A percentile compares a stretch with the other conserved stretches of the same genome.
phyloP scores from a whole-genome alignment of 805 yeast species.

The Trichomonascus vanleenenianus region DNA sequence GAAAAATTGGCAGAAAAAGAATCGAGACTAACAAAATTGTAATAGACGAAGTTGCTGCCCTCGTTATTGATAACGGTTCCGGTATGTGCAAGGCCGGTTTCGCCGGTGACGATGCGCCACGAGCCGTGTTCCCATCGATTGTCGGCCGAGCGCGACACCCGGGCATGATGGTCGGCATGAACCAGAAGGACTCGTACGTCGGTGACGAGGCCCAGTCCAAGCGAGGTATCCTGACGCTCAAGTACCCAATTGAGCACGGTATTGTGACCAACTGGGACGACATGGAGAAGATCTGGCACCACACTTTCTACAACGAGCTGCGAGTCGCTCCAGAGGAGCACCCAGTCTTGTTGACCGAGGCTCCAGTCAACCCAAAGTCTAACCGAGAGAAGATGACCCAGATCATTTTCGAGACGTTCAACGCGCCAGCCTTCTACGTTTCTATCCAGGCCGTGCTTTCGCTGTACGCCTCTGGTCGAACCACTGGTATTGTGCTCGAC shows the following conservation, averaged over 20 bases:
- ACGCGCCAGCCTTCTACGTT: constrained; percentile 99
- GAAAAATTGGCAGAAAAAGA: not conserved
- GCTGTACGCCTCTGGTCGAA: constrained; percentile 98
- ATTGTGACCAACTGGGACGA: constrained; percentile 99
- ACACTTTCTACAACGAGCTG: constrained; percentile 99
- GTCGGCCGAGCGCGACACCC: constrained; percentile 99
- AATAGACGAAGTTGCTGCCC: constrained; percentile 43
- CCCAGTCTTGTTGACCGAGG: constrained; percentile 98
- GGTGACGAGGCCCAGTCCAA: constrained; percentile 99
- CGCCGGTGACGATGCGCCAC: constrained; percentile 99
- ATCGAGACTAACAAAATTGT: not conserved
- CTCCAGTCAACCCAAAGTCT: constrained; percentile 98
- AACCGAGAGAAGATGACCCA: constrained; percentile 99
- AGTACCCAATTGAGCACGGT: constrained; percentile 99
- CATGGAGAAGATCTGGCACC: constrained; percentile 99
- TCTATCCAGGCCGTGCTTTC: constrained; percentile 98
- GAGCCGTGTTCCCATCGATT: constrained; percentile 99
- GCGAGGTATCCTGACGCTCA: constrained; percentile 98
- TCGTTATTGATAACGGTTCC: constrained; percentile 98
- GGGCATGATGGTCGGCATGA: constrained; percentile 99
- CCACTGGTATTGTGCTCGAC: constrained; percentile 99
- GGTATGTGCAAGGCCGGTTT: constrained; percentile 99
- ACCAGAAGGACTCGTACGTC: constrained; percentile 98
- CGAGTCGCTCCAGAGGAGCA: constrained; percentile 99
- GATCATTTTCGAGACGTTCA: constrained; percentile 97